Conservation (phyloP, 2,329 filamentous ascomycete genomes). For the Pseudocercospora fijiensis region DNA sequence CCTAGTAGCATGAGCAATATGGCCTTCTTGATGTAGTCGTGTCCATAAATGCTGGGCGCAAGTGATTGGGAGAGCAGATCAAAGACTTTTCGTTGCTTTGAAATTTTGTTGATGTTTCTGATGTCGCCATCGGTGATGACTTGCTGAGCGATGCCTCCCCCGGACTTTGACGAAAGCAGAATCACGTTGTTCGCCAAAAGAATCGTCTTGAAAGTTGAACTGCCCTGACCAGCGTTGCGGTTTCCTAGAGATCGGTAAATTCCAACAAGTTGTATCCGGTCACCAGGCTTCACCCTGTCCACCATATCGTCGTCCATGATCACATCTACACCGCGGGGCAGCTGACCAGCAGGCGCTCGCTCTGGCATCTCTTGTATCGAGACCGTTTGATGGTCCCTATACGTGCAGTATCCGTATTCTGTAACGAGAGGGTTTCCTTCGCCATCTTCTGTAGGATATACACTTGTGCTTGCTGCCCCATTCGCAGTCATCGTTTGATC, state of each 20-base stretch:
- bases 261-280: slow-evolving; percentile 94
- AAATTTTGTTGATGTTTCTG: slow-evolving; percentile 95
- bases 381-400: slow-evolving; percentile 94
- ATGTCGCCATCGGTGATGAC: slow-evolving; percentile 96
- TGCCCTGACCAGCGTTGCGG: slow-evolving; percentile 84
- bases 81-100: slow-evolving; percentile 92
- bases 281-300: slow-evolving; percentile 90
- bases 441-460: slow-evolving; percentile 92
- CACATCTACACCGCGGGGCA: slow-evolving; percentile 92
- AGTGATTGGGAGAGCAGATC: slow-evolving; percentile 90
- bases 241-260: slow-evolving; percentile 94
- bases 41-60: slow-evolving; percentile 93
- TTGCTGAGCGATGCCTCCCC: slow-evolving; percentile 86
- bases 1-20: slow-evolving; percentile 92
- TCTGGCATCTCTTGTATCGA: slow-evolving; percentile 99
- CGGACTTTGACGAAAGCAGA: slow-evolving; percentile 90
- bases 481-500: slow-evolving; percentile 96
- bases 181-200: slow-evolving; percentile 95
- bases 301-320: slow-evolving; percentile 96
- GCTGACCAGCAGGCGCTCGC: slow-evolving; percentile 87
- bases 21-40: slow-evolving; percentile 97
- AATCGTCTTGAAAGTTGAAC: slow-evolving; percentile 90
- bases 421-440: slow-evolving; percentile 90
- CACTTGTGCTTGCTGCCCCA: slow-evolving; percentile 81
- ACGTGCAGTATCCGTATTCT: slow-evolving; percentile 94